phyloP scores from a whole-genome alignment of 2,329 filamentous ascomycete genomes.

The Chaetomiaceae sp. region DNA sequence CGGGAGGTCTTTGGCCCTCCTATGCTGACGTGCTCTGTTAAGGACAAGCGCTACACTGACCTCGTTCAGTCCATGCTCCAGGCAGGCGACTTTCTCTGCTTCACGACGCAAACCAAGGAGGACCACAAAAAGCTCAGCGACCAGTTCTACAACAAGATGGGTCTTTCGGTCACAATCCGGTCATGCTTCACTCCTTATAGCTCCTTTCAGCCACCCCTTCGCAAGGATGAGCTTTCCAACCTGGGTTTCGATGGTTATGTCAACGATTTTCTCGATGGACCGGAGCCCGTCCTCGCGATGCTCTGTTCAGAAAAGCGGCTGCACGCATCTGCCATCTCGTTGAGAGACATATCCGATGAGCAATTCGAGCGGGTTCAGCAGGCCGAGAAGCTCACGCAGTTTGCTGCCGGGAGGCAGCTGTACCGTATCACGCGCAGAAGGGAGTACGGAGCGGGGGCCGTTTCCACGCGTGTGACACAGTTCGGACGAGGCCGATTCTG shows the following conservation, averaged over 20 bases:
- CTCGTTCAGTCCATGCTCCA: constrained; percentile 50
- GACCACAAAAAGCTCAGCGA: constrained; percentile 72
- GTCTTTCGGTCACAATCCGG: constrained; percentile 67
- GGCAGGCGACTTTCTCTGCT: constrained; percentile 52
- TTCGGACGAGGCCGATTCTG: constrained; percentile 63
- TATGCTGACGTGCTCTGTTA: constrained; percentile 73
- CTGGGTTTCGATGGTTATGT: constrained; percentile 76
- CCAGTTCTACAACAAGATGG: constrained; percentile 58
- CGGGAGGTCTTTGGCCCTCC: constrained; percentile 77
- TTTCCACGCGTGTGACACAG: constrained; percentile 61
- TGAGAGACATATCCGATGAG: constrained; percentile 57
- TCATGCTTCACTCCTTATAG: constrained; percentile 52
- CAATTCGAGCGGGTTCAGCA: constrained; percentile 63
- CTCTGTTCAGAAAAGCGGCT: constrained; percentile 70
- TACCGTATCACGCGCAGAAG: constrained; percentile 65
- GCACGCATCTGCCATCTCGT: constrained; percentile 62
- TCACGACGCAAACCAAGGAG: constrained; percentile 69
- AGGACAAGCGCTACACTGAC: constrained; percentile 60
- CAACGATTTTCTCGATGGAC: constrained; percentile 73
- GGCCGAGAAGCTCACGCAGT: constrained; percentile 56
- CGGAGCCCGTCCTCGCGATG: constrained; percentile 79
- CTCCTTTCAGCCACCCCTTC: constrained; percentile 51
- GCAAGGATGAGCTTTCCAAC: constrained; percentile 47
- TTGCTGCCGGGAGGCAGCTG: constrained; percentile 61
- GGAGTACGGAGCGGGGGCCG: constrained; percentile 74